phyloP scores from a whole-genome alignment of 352 stramenopile genomes.

The Phytopythium helicoides region DNA sequence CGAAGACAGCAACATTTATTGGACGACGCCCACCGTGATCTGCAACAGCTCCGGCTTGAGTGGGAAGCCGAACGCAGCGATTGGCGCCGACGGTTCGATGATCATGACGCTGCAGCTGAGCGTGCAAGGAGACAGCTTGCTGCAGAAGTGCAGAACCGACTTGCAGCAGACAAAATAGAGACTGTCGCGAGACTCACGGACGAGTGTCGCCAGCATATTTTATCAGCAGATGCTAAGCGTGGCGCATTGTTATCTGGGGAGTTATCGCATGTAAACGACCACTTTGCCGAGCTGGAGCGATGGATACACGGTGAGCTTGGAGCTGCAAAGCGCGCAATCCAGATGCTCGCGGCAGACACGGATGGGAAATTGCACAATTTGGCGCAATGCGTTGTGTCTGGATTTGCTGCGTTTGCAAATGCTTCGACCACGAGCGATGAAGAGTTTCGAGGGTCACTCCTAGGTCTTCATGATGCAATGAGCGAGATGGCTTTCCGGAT shows the following conservation, averaged over 20 bases:
- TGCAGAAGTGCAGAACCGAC: conserved; percentile 33
- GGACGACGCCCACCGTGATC: conserved; percentile 29
- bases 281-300: conserved; percentile 52
- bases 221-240: conserved; percentile 46
- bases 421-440: conserved; percentile 17
- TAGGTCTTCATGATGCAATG: conserved; percentile 23
- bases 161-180: conserved; percentile 54
- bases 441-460: conserved; percentile 13
- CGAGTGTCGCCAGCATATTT: conserved; percentile 43
- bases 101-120: conserved; percentile 7
- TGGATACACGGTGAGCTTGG: conserved; percentile 52
- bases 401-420: neutral
- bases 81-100: conserved; percentile 36
- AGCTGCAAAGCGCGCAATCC: conserved; percentile 49
- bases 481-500: conserved; percentile 30
- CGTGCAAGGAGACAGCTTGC: conserved; percentile 20
- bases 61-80: conserved; percentile 57
- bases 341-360: conserved; percentile 31
- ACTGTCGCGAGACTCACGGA: conserved; percentile 39
- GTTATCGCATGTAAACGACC: conserved; percentile 52
- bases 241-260: conserved; percentile 49
- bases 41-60: conserved; percentile 49
- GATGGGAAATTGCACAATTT: conserved; percentile 40
- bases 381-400: neutral
- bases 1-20: conserved; percentile 25